Conservation (phyloP, 2,329 filamentous ascomycete species). For the Myrmaecium sp. region DNA sequence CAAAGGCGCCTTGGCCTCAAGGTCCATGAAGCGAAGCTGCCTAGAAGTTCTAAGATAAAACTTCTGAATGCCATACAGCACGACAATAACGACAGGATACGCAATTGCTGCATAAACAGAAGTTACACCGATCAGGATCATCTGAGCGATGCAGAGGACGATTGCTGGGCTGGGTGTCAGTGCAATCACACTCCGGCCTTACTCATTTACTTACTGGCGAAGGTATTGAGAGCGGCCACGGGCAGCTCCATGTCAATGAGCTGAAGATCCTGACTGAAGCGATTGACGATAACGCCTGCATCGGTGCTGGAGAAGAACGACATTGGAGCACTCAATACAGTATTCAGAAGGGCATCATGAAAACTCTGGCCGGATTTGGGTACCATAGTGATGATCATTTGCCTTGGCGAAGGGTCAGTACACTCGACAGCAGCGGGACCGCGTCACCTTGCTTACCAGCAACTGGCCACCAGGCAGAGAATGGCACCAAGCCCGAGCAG, state of each 20-base stretch:
- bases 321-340: slow-evolving; percentile 28
- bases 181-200: background rate
- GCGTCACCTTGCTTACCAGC: slow-evolving; percentile 9
- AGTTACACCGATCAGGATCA: slow-evolving; percentile 21
- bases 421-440: background rate
- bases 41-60: slow-evolving; percentile 32
- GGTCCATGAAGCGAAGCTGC: slow-evolving; percentile 34
- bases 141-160: slow-evolving; percentile 17
- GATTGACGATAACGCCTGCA: slow-evolving; percentile 28
- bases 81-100: slow-evolving; percentile 20
- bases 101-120: slow-evolving; percentile 23
- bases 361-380: slow-evolving; percentile 34
- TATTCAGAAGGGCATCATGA: slow-evolving; percentile 30
- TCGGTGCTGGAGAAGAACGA: slow-evolving; percentile 28
- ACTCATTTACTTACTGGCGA: slow-evolving; percentile 11
- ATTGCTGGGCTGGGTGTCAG: slow-evolving; percentile 10
- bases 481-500: slow-evolving; percentile 13
- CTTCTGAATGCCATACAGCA: slow-evolving; percentile 26
- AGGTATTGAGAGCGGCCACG: slow-evolving; percentile 15
- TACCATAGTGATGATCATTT: slow-evolving; percentile 37
- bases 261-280: slow-evolving; percentile 31
- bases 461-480: slow-evolving; percentile 14
- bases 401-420: slow-evolving; percentile 13
- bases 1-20: slow-evolving; percentile 33
- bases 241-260: slow-evolving; percentile 29